Evolutionary conservation across 371 early-diverging fungal genomes (phyloP), one percentile per base, ranked within the genome.

Genomic region (Mucor plumbeus): DNA sequence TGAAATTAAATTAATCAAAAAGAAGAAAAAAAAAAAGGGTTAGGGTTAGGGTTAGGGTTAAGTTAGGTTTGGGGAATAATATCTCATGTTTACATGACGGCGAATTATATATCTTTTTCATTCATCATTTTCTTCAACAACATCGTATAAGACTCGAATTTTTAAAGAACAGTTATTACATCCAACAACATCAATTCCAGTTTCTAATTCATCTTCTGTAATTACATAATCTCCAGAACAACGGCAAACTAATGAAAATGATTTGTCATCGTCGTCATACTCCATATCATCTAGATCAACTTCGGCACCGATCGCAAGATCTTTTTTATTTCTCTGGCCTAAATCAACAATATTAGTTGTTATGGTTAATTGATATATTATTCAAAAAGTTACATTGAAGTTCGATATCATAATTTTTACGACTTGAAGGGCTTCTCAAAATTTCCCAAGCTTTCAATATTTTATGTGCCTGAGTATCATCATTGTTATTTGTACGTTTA

Each of bases 91-190:
- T n/a, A n/a, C 50, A 50, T 50, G 50, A 50, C 50, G 50, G 26
- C 50, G 57, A 56, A 56, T 39, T 58, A 7, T 39, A 34, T 26
- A 35, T 17, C 43, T 11, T 60, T 14, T 31, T 43, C 15, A 38
- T 10, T 59, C 48, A 15, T 71, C 60, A n/a, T 80, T 77, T 41
- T 83, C 78, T 41, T 83, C 83, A 31, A 75, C 67, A 33, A 81
- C 73, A 53, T 84, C 80, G 65, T 86, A 88, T n/a, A 85, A 60
- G 8, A 88, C 83, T 19, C 77, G 70, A 33, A 88, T 83, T 17
- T 70, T 69, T n/a, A 88, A 64, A 19, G 86, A 85, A 43, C 88
- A 88, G 17, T 76, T 76, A 11, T 75, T 79, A 63, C 88, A 88
- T 19, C 76, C 73, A 5, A 85, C 81, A 10, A 79, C 62, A 14